Percentiles rank a stretch among this genome's conserved stretches.
Evolutionary conservation across 2,329 filamentous ascomycete genomes (phyloP).

Genomic region (Lasiodiplodia theobromae): DNA sequence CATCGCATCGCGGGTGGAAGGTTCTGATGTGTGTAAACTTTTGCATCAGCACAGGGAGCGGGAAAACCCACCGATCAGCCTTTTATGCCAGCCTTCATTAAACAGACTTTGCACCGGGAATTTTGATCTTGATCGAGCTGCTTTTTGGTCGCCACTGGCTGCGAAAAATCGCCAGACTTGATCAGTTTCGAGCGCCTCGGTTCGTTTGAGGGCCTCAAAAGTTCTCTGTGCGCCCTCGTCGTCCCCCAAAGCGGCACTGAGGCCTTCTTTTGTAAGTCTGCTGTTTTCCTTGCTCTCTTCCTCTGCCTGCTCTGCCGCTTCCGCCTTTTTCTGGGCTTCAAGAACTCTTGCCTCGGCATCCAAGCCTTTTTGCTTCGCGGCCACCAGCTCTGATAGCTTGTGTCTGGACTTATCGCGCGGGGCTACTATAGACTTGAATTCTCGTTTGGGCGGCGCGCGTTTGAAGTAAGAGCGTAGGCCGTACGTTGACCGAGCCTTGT

Average conservation of each 20-base stretch:
- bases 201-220: slow-evolving; percentile 56
- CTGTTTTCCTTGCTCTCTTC: slow-evolving; percentile 47
- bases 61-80: slow-evolving; percentile 5
- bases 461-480: slow-evolving; percentile 14
- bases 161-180: slow-evolving; percentile 64
- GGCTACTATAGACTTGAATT: slow-evolving; percentile 11
- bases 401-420: slow-evolving; percentile 39
- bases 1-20: slow-evolving; percentile 44
- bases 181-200: slow-evolving; percentile 63
- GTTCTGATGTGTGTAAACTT: slow-evolving; percentile 5
- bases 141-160: neutral
- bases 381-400: slow-evolving; percentile 51
- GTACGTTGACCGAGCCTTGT: slow-evolving; percentile 3
- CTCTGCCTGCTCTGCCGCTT: slow-evolving; percentile 58
- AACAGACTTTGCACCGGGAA: slow-evolving; percentile 38
- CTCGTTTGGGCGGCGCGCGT: neutral
- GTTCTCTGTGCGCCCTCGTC: neutral
- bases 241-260: slow-evolving; percentile 1
- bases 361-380: slow-evolving; percentile 13
- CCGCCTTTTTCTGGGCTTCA: slow-evolving; percentile 3
- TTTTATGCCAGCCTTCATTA: slow-evolving; percentile 14
- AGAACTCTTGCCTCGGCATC: slow-evolving; percentile 46
- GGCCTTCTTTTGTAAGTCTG: slow-evolving; percentile 4
- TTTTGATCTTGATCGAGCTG: slow-evolving; percentile 12
- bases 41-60: neutral